Evolutionary conservation across 140 eudicot genomes (phyloP).

Genomic region (Cichorium intybus): DNA sequence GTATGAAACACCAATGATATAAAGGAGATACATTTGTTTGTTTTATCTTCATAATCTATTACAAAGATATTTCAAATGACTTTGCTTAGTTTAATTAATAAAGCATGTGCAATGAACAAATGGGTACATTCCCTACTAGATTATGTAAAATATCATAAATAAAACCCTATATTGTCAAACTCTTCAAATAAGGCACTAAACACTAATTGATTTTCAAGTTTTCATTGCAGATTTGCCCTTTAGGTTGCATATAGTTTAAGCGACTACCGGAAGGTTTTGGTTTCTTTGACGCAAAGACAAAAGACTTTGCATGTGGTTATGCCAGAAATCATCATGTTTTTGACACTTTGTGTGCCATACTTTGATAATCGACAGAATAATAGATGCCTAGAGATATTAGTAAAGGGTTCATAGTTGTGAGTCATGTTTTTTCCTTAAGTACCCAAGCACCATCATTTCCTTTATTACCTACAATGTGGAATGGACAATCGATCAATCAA

Average conservation of each 20-base stretch:
- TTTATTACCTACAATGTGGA: background rate
- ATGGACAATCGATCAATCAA: too few species aligned
- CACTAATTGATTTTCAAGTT: background rate
- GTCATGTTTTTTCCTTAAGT: background rate
- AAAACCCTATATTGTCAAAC: too few species aligned
- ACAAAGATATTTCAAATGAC: too few species aligned
- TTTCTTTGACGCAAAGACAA: background rate
- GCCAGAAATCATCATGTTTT: background rate
- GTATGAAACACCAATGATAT: constrained; percentile 1
- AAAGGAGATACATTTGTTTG: too few species aligned
- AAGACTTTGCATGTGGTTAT: background rate
- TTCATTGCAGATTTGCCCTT: background rate
- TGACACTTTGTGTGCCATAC: background rate
- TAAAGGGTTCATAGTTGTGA: background rate
- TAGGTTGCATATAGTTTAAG: background rate
- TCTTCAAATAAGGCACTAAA: background rate
- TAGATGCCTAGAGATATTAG: background rate
- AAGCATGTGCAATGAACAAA: too few species aligned
- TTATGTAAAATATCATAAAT: too few species aligned
- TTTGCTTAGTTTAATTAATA: too few species aligned
- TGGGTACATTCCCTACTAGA: too few species aligned
- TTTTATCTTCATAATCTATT: too few species aligned
- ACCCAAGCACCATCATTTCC: background rate
- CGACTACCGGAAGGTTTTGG: background rate
- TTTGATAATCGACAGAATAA: background rate